Evolutionary conservation across 306 rosid genomes (phyloP), one percentile per base, ranked within the genome.

Genomic region (Sophora flavescens): DNA sequence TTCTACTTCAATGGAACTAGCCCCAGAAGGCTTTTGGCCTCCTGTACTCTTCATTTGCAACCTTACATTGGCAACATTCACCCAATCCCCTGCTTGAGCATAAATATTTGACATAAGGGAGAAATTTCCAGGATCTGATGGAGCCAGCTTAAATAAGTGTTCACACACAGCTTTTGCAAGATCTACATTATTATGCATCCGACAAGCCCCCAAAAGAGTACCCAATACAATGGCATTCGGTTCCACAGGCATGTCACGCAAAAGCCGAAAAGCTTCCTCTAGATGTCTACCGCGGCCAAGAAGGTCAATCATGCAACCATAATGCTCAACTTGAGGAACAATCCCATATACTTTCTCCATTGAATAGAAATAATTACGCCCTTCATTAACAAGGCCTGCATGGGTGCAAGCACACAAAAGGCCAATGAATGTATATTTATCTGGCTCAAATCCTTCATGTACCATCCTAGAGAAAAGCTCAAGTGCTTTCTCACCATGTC

Each of bases 241-340:
- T 72, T 92, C 88, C 84, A 92, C 12, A 6, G 95, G 93, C 98
- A 94, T 92, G 83, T 78, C 82, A 45, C 52, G 79, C 81, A 89
- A 76, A 70, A 94, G 89, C 72, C 41, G 70, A 79, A 88, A 84
- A 81, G 97, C 98, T 87, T 94, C 96, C 38, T 76, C 65, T 16
- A 94, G 91, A 74, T 80, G 93, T 26, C 97, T 96, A 17, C 90
- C 88, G 7, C 95, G 98, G 36, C 96, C 89, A 17, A 95, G 81
- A 17, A 95, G 96, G 84, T 92, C 97, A 52, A 95, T 68, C 90
- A 95, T 85, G 70, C 97, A 92, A 81, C 96, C 97, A 12, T 90
- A 92, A 72, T 95, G 96, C 86, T 87, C 92, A 45, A 89, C 61
- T 71, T 78, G 63, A 13, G 96, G 95, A 78, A 81, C 89, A 56